phyloP scores from a whole-genome alignment of 345 rosid genomes.

The Gossypium australe region DNA sequence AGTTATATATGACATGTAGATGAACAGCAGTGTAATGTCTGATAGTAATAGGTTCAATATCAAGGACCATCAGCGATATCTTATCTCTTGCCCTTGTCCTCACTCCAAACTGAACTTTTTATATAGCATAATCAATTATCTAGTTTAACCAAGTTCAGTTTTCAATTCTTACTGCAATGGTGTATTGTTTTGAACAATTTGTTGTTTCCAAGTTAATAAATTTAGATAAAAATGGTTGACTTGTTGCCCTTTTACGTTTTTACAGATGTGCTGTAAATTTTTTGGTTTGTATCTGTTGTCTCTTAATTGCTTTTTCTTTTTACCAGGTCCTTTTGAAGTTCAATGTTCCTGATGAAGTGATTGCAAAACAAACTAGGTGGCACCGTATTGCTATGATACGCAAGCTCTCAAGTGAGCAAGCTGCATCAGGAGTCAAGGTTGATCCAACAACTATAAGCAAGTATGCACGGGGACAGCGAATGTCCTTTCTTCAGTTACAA shows the following conservation, averaged over 20 bases:
- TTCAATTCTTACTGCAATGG: neutral
- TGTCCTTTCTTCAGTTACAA: slow-evolving; percentile 97
- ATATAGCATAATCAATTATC: neutral
- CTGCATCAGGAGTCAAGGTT: slow-evolving; percentile 90
- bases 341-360: slow-evolving; percentile 83
- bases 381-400: slow-evolving; percentile 99
- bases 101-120: neutral
- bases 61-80: neutral
- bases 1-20: neutral
- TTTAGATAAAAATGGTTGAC: neutral
- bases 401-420: slow-evolving; percentile 98
- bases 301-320: slow-evolving; percentile 1
- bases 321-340: slow-evolving; percentile 88
- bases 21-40: neutral
- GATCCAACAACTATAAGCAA: slow-evolving; percentile 91
- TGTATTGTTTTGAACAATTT: neutral
- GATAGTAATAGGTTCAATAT: neutral
- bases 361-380: slow-evolving; percentile 94
- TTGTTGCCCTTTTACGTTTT: neutral
- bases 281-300: neutral
- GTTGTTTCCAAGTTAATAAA: neutral
- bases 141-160: neutral
- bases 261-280: neutral
- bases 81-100: neutral
- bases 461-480: slow-evolving; percentile 97